Conservation (phyloP, 1,139 yeast species). For the Blastobotrys elegans region DNA sequence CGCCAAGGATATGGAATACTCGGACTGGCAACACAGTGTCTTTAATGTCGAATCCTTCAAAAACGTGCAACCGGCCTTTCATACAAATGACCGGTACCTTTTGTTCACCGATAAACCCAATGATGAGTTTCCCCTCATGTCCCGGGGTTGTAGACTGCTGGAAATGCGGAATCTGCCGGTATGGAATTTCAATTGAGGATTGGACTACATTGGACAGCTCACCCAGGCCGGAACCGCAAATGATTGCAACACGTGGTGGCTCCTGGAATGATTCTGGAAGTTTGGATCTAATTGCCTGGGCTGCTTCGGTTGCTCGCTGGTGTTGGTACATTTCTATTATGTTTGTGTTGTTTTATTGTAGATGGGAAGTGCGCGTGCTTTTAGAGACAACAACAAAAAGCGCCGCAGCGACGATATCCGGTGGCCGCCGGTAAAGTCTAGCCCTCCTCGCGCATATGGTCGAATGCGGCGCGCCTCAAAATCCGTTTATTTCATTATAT, state of each 20-base stretch:
- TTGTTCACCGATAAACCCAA: conserved; percentile 68
- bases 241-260: conserved; percentile 55
- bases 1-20: conserved; percentile 60
- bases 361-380: not conserved
- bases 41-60: conserved; percentile 80
- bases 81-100: conserved; percentile 81
- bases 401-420: too few relatives aligned
- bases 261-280: conserved; percentile 28
- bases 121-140: conserved; percentile 76
- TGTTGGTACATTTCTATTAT: conserved; percentile 8
- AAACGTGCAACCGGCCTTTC: conserved; percentile 90
- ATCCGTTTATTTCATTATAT: too few relatives aligned
- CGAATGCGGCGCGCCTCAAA: too few relatives aligned
- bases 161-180: conserved; percentile 74
- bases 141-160: conserved; percentile 75
- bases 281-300: conserved; percentile 22
- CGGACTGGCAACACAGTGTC: conserved; percentile 86
- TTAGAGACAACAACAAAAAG: too few relatives aligned
- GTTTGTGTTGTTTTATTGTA: too few relatives aligned
- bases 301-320: conserved; percentile 26
- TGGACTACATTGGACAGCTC: conserved; percentile 67
- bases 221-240: conserved; percentile 94
- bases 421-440: too few relatives aligned
- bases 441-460: too few relatives aligned
- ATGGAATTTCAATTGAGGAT: conserved; percentile 50